Conservation (phyloP, 768 basidiomycete species). For the Mycena kentingensis region DNA sequence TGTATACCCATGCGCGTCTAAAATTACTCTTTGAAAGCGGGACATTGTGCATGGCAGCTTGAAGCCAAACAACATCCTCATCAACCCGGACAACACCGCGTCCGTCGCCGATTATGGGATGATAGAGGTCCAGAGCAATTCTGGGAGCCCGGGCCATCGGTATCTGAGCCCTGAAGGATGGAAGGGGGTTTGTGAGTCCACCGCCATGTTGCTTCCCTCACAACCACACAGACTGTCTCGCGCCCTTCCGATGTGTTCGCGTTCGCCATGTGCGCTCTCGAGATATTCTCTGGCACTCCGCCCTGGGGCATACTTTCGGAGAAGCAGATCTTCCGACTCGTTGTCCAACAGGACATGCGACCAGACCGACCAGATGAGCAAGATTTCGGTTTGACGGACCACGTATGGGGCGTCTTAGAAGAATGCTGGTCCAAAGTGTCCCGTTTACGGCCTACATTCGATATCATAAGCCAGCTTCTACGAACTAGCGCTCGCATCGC, state of each 20-base stretch:
- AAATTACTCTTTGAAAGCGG: slow-evolving; percentile 13
- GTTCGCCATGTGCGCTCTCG: slow-evolving; percentile 30
- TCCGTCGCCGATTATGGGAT: slow-evolving; percentile 28
- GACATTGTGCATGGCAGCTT: slow-evolving; percentile 30
- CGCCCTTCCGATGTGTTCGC: slow-evolving; percentile 31
- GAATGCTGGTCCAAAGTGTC: slow-evolving; percentile 30
- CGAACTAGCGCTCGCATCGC: slow-evolving; percentile 3
- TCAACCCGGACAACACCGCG: slow-evolving; percentile 18
- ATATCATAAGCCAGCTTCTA: slow-evolving; percentile 23
- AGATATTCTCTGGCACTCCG: slow-evolving; percentile 28
- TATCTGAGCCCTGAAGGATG: slow-evolving; percentile 33
- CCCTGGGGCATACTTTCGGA: slow-evolving; percentile 30
- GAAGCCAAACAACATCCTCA: slow-evolving; percentile 27
- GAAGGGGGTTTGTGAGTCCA: slow-evolving; percentile 28
- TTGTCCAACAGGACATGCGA: slow-evolving; percentile 27
- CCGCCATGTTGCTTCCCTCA: not conserved
- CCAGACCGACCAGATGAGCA: slow-evolving; percentile 32
- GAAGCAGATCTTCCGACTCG: slow-evolving; percentile 30
- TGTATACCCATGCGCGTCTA: not conserved
- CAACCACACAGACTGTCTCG: slow-evolving; percentile 23
- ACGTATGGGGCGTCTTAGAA: slow-evolving; percentile 29
- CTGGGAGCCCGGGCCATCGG: slow-evolving; percentile 24
- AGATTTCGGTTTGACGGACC: slow-evolving; percentile 23
- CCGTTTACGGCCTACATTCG: slow-evolving; percentile 28
- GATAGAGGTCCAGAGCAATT: slow-evolving; percentile 25